phyloP scores from a whole-genome alignment of 148 eudicot genomes.

The Camellia lanceoleosa region DNA sequence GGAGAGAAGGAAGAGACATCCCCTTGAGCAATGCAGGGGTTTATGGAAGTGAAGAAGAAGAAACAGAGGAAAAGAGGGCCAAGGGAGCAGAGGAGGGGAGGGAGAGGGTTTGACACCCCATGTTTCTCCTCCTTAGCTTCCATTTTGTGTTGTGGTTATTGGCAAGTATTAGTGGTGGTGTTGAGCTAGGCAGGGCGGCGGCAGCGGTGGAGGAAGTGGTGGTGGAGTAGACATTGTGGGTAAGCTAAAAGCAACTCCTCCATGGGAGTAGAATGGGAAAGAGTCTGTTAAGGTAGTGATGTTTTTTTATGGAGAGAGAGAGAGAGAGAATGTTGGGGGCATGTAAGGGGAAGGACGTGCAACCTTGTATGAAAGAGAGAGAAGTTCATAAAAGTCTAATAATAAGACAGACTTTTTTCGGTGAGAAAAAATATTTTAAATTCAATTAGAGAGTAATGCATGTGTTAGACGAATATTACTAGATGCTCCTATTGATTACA shows the following conservation, averaged over 20 bases:
- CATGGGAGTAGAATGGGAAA: background rate
- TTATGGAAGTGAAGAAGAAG: slow-evolving; percentile 8
- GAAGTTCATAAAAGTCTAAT: background rate
- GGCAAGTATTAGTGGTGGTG: slow-evolving; percentile 2
- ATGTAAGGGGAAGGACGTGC: slow-evolving; percentile 47
- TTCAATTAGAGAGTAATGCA: background rate
- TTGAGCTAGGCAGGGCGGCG: background rate
- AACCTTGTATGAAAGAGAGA: slow-evolving; percentile 23
- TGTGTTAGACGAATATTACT: background rate
- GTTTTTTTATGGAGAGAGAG: slow-evolving; percentile 2
- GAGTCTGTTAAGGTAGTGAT: background rate
- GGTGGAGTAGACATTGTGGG: slow-evolving; percentile 1
- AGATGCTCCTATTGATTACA: too few species aligned
- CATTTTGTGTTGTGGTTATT: slow-evolving; percentile 12
- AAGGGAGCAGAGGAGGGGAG: background rate
- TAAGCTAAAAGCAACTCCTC: background rate
- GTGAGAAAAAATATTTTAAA: background rate
- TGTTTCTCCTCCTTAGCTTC: background rate
- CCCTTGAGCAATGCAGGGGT: slow-evolving; percentile 5
- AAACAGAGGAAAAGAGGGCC: slow-evolving; percentile 15
- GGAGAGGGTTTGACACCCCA: background rate
- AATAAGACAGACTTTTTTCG: too few species aligned
- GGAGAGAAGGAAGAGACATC: slow-evolving; percentile 16
- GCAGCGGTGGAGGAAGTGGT: background rate
- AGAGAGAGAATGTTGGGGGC: slow-evolving; percentile 33